Base-by-base conservation (phyloP, 805 yeast genomes). In the Zygosaccharomyces kombuchaensis region DNA sequence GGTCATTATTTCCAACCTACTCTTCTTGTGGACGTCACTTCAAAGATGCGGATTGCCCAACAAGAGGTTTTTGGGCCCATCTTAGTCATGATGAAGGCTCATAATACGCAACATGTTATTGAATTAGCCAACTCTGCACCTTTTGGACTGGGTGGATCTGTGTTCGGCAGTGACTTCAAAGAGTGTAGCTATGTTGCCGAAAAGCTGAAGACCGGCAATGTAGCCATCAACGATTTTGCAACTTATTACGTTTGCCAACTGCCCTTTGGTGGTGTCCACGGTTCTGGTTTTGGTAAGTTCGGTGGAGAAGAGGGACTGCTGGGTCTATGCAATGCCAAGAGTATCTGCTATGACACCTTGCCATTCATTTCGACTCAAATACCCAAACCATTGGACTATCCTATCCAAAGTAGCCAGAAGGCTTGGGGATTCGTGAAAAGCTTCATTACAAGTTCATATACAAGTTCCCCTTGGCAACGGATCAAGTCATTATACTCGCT, bases 231-330 rank as follows among this genome's bases (percentile, higher is more conserved):
- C 65, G 99, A 93, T 70, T 93, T 93, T 72, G 99, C 98, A 6
- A 91, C 98, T 0, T 93, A 81, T 61, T 88, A 90, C 60, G 87
- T 93, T 29, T 90, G 96, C 55, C 99, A 93, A 68, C 73, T 93
- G 55, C 99, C 99, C 26, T 93, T 93, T 68, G 99, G 99, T 44
- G 99, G 99, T 25, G 78, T 78, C 22, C 82, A 82, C 55, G 93
- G 89, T 37, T 85, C 96, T 5, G 99, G 99, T 0, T 93, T 89
- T 61, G 99, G 99, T 46, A 91, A 91, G 63, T 93, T 93, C 70
- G 96, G 96, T 17, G 99, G 99, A 38, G 96, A 84, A 62, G 99
- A 93, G 72, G 99, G 99, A 1, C 73, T 93, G 35, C 78, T 87
- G 34, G 97, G 96, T 0, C 71, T 93, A 36, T 91, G 98, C 64